Evolutionary conservation across 2,329 filamentous ascomycete genomes (phyloP).

Genomic region (Lithohypha guttulata): DNA sequence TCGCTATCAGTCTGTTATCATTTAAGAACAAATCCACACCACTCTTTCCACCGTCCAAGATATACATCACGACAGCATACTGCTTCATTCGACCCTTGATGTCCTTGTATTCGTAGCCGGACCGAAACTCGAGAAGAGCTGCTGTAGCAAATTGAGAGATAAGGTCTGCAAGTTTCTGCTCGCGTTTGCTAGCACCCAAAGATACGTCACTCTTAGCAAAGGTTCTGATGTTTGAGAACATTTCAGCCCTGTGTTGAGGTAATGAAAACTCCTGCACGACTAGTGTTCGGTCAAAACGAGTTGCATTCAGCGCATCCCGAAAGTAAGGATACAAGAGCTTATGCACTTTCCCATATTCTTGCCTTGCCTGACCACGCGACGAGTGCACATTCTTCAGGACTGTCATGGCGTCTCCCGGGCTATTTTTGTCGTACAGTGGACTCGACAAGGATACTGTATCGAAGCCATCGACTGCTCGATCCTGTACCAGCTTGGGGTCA

Average conservation of each 20-base stretch:
- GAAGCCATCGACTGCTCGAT: conserved; percentile 10
- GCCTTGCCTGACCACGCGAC: conserved; percentile 69
- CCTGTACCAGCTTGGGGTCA: not conserved
- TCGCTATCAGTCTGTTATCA: conserved; percentile 73
- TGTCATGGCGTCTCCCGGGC: conserved; percentile 48
- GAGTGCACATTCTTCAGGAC: conserved; percentile 64
- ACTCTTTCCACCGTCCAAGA: conserved; percentile 67
- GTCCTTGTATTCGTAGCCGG: conserved; percentile 81
- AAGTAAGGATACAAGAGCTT: conserved; percentile 84
- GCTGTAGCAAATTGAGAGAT: conserved; percentile 79
- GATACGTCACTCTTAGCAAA: conserved; percentile 77
- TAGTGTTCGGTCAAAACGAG: conserved; percentile 55
- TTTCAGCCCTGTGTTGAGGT: conserved; percentile 80
- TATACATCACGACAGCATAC: conserved; percentile 76
- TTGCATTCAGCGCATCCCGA: conserved; percentile 62
- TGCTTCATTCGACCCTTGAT: conserved; percentile 78
- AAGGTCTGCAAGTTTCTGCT: conserved; percentile 63
- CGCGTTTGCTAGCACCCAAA: conserved; percentile 59
- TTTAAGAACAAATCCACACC: conserved; percentile 79
- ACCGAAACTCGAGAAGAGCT: conserved; percentile 81
- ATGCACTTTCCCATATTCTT: conserved; percentile 87
- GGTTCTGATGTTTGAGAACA: conserved; percentile 66
- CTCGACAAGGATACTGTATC: conserved; percentile 15
- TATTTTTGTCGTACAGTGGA: not conserved
- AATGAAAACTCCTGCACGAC: conserved; percentile 80